Evolutionary conservation across 805 yeast species (phyloP).

Genomic region (Zygosaccharomyces gambellarensis): DNA sequence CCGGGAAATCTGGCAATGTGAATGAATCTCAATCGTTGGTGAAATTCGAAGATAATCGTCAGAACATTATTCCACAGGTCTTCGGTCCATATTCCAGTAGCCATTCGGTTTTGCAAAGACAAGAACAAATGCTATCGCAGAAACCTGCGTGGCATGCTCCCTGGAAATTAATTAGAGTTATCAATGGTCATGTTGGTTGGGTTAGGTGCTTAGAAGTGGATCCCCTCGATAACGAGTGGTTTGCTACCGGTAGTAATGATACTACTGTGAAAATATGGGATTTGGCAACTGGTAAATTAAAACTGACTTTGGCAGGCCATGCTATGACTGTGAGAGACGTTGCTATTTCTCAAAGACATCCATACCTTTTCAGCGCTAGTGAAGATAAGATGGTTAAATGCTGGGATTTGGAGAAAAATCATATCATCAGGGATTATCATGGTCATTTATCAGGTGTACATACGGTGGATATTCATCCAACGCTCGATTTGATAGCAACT

Average conservation of each 20-base stretch:
- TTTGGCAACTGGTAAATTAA: constrained; percentile 61
- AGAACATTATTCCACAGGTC: constrained; percentile 6
- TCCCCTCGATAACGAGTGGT: constrained; percentile 78
- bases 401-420: constrained; percentile 91
- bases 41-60: constrained; percentile 6
- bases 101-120: constrained; percentile 24
- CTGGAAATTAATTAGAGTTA: constrained; percentile 69
- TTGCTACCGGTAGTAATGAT: constrained; percentile 88
- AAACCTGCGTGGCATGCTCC: constrained; percentile 48
- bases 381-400: constrained; percentile 91
- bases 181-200: constrained; percentile 93
- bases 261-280: constrained; percentile 91
- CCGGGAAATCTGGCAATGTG: background rate
- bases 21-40: constrained; percentile 3
- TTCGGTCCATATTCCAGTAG: constrained; percentile 8
- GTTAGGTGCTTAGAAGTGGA: constrained; percentile 77
- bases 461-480: constrained; percentile 80
- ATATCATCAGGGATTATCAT: constrained; percentile 78
- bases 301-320: constrained; percentile 83
- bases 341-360: constrained; percentile 66
- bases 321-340: constrained; percentile 81
- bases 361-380: constrained; percentile 85
- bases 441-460: constrained; percentile 93
- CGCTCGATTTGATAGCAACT: constrained; percentile 70
- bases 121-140: constrained; percentile 18